Base-by-base conservation (phyloP, 2,329 filamentous ascomycete species). In the Colletotrichum phormii region DNA sequence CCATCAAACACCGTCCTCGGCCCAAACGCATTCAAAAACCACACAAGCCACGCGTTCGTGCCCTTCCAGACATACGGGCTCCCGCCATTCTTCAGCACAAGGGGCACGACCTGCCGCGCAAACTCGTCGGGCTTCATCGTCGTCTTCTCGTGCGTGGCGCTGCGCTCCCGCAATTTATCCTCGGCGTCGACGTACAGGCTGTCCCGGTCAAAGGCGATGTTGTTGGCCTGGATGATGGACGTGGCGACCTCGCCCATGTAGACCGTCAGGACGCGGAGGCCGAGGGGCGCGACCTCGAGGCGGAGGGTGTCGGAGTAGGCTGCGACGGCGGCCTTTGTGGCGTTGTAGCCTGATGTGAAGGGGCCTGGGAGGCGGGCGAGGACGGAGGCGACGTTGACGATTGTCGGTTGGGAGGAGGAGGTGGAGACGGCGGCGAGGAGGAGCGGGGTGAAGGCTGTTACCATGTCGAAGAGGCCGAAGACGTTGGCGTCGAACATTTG, bases 381-480 rank as follows among this genome's bases (percentile, higher is more conserved):
- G 5, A 84, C 76, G n/a, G 81, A 84, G 15, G 83, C 82, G 64
- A 85, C 82, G 72, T 86, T 84, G 55, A 84, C 78, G 58, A 85
- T 80, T 3, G 51, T 62, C 8, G 70, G 70, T 3, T 53, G 29
- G 1, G 80, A 80, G 11, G 77, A 78, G 5, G 80, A 69, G 2
- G 76, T 42, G 37, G 37, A 42, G 5, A 18, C 76, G 12, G 80
- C 70, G 3, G 76, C 76, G 18, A 82, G 79, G 9, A 86, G 68
- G 24, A 85, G 70, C 3, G 82, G 81, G 5, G 80, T 74, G 65
- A 86, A 85, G 13, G 80, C 80, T 58, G 84, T 81, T 5, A 80
- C 82, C 54, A 84, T 78, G 35, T 81, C 79, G 54, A 86, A 77
- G 1, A 82, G 74, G 26, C 79, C 82, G 75, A 82, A 84, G 24